Conservation (phyloP, 257 asterid genomes). For the Marsdenia floribunda region DNA sequence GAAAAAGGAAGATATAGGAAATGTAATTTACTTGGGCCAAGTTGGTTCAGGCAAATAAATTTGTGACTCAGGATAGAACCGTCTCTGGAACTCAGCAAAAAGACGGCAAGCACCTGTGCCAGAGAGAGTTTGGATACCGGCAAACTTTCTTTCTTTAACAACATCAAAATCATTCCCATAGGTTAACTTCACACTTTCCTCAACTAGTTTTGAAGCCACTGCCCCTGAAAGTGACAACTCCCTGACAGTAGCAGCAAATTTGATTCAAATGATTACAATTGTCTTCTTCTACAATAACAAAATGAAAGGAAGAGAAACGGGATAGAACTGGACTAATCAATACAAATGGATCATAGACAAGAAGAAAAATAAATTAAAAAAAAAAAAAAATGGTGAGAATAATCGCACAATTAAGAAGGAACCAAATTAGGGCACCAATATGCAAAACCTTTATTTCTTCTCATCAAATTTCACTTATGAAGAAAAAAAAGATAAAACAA, state of each 20-base stretch:
- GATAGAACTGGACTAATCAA: background rate
- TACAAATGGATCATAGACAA: background rate
- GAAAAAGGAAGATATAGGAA: background rate
- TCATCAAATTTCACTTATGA: background rate
- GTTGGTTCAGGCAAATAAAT: constrained; percentile 87
- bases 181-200: constrained; percentile 78
- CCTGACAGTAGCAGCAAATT: background rate
- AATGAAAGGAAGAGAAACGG: background rate
- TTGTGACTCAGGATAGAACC: constrained; percentile 80
- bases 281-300: background rate
- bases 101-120: constrained; percentile 98
- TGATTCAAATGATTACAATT: constrained; percentile 26
- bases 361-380: too few species aligned
- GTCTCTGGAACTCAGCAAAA: constrained; percentile 92
- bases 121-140: constrained; percentile 88
- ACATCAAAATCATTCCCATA: constrained; percentile 81
- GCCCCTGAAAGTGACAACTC: background rate
- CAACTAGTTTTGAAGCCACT: constrained; percentile 22
- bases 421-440: background rate
- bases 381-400: background rate
- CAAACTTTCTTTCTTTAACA: constrained; percentile 73
- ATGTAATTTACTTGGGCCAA: constrained; percentile 79
- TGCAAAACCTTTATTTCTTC: background rate
- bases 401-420: background rate
- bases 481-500: background rate